Percentiles rank a stretch among this genome's conserved stretches.
These are phyloP conservation scores for Linaria vulgaris DNA, from an alignment of 257 asterid species.

Conservation along the genomic window DNA sequence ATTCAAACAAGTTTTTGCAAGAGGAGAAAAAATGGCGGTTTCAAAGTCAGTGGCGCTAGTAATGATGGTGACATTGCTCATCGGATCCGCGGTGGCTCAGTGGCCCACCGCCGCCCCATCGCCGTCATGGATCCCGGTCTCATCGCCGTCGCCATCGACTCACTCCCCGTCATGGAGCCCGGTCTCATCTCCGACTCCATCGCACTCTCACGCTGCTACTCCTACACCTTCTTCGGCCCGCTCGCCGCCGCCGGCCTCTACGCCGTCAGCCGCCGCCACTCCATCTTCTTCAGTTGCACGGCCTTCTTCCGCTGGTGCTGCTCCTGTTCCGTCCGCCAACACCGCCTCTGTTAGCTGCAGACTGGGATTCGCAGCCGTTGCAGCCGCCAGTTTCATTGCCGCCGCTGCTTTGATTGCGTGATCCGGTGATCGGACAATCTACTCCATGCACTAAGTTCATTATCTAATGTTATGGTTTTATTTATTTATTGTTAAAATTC, in stretches of 20 bases:
- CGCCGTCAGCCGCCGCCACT: slow-evolving; percentile 24
- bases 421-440: neutral
- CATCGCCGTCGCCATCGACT: neutral
- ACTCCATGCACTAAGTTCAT: neutral
- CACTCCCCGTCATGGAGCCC: too few relatives aligned
- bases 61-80: slow-evolving; percentile 29
- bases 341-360: slow-evolving; percentile 29
- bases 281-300: slow-evolving; percentile 34
- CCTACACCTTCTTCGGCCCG: slow-evolving; percentile 37
- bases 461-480: neutral
- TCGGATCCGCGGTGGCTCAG: slow-evolving; percentile 28
- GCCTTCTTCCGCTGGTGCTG: slow-evolving; percentile 24
- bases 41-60: slow-evolving; percentile 19
- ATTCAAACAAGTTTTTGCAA: neutral
- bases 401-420: slow-evolving; percentile 29
- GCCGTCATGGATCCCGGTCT: slow-evolving; percentile 9
- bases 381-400: slow-evolving; percentile 23
- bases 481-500: neutral
- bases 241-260: neutral
- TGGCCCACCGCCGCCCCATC: slow-evolving; percentile 32
- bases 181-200: slow-evolving; percentile 29
- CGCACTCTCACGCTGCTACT: slow-evolving; percentile 19
- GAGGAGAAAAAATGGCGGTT: slow-evolving; percentile 29
- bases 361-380: slow-evolving; percentile 25
- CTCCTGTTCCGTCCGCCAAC: slow-evolving; percentile 20